phyloP scores from a whole-genome alignment of 768 basidiomycete genomes.

The Auriscalpium orientale region DNA sequence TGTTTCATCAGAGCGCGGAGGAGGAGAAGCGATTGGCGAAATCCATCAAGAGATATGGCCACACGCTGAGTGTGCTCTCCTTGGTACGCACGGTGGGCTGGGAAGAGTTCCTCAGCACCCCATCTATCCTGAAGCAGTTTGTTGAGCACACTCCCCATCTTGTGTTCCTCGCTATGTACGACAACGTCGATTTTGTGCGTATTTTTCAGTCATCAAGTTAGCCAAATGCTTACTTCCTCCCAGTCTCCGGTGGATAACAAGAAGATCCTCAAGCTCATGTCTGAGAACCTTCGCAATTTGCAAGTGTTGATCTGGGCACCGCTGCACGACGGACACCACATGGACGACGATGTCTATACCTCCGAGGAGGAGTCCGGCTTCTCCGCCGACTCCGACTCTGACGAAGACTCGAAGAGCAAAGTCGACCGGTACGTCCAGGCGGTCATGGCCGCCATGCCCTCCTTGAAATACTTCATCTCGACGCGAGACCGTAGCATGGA shows the following conservation, averaged over 20 bases:
- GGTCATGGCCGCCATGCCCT: constrained; percentile 5
- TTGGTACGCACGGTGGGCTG: not conserved
- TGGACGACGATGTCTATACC: not conserved
- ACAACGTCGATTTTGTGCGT: constrained; percentile 10
- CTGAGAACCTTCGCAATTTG: constrained; percentile 1
- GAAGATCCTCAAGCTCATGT: constrained; percentile 6
- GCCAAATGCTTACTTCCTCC: not conserved
- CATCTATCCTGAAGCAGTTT: constrained; percentile 5
- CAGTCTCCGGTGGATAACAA: constrained; percentile 12
- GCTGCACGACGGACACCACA: not conserved
- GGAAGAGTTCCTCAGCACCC: constrained; percentile 8
- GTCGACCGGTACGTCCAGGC: constrained; percentile 7
- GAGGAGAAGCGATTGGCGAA: constrained; percentile 3
- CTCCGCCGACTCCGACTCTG: constrained; percentile 8
- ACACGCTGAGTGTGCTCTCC: constrained; percentile 7
- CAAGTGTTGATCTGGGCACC: constrained; percentile 13
- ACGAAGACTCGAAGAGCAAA: constrained; percentile 8
- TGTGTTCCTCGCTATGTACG: constrained; percentile 8
- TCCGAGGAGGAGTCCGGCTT: constrained; percentile 7
- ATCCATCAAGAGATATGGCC: not conserved
- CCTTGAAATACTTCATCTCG: constrained; percentile 10
- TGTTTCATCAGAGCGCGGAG: constrained; percentile 2
- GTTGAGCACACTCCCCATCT: constrained; percentile 4
- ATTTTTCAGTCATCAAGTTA: no score
- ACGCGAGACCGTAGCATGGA: constrained; percentile 6